phyloP scores from a whole-genome alignment of 345 rosid genomes.

The Eucalyptus paniculata region DNA sequence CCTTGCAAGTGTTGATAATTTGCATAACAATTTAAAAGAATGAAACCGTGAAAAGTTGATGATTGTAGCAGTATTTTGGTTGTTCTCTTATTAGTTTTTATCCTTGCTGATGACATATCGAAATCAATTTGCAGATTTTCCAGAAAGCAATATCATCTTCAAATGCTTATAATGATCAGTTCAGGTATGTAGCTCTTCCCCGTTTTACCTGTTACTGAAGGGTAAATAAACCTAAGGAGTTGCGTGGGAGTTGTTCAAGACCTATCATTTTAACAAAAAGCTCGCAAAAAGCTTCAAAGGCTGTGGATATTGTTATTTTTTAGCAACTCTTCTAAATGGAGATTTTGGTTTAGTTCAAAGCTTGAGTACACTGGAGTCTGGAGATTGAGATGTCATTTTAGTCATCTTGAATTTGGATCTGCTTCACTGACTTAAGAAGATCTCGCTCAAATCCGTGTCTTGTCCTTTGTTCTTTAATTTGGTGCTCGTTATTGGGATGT shows the following conservation, averaged over 20 bases:
- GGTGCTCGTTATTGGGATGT: background rate
- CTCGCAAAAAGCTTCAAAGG: background rate
- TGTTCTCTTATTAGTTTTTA: background rate
- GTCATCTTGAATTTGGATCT: background rate
- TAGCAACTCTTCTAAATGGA: background rate
- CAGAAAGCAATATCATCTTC: constrained; percentile 97
- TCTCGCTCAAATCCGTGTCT: background rate
- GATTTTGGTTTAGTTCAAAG: background rate
- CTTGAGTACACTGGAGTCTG: background rate
- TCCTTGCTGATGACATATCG: background rate
- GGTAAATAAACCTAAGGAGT: background rate
- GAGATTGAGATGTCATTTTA: background rate
- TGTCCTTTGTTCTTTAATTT: background rate
- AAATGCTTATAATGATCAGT: constrained; percentile 91
- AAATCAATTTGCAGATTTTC: constrained; percentile 62
- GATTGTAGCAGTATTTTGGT: background rate
- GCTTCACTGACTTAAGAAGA: background rate
- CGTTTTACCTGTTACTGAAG: background rate
- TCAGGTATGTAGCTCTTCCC: constrained; percentile 33
- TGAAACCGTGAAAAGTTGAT: background rate
- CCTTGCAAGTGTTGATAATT: background rate
- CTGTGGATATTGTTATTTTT: background rate
- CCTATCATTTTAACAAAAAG: background rate
- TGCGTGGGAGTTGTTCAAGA: background rate
- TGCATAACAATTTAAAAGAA: background rate